A percentile compares a stretch with the other conserved stretches of the same genome.
Evolutionary conservation across 768 basidiomycete genomes (phyloP).

Genomic region (Arthromyces matolae): DNA sequence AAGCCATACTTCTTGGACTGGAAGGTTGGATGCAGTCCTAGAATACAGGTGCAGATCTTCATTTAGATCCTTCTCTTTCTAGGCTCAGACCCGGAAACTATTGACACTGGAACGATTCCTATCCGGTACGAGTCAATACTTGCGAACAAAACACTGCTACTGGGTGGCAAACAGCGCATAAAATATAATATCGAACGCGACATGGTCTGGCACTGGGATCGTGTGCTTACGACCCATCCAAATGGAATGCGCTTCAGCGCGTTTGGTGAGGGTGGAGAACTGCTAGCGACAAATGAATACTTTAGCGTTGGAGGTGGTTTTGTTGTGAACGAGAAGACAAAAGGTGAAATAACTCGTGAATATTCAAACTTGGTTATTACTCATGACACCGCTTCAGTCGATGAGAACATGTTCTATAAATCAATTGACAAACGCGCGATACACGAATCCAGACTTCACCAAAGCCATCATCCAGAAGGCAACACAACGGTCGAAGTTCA

Average conservation of each 20-base stretch:
- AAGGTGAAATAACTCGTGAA: slow-evolving; percentile 42
- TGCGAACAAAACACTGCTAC: slow-evolving; percentile 56
- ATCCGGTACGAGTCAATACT: slow-evolving; percentile 71
- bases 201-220: slow-evolving; percentile 90
- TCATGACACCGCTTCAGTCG: slow-evolving; percentile 41
- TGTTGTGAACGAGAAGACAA: slow-evolving; percentile 92
- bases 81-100: slow-evolving; percentile 90
- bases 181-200: slow-evolving; percentile 85
- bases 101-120: slow-evolving; percentile 82
- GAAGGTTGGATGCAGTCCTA: slow-evolving; percentile 43
- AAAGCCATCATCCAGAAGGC: slow-evolving; percentile 39
- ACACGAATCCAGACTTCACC: slow-evolving; percentile 75
- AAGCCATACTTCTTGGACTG: slow-evolving; percentile 79
- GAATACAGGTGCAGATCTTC: not conserved
- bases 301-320: slow-evolving; percentile 94
- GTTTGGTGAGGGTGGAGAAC: slow-evolving; percentile 75
- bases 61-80: not conserved
- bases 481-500: not conserved
- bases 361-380: not conserved
- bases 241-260: slow-evolving; percentile 94
- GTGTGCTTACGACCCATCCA: slow-evolving; percentile 83
- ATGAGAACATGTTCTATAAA: slow-evolving; percentile 95
- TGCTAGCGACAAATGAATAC: slow-evolving; percentile 93
- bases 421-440: slow-evolving; percentile 80
- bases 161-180: slow-evolving; percentile 75